Percentiles rank a stretch among this genome's conserved stretches.
Evolutionary conservation across 257 asterid genomes (phyloP).

Genomic region (Solanum virginianum): DNA sequence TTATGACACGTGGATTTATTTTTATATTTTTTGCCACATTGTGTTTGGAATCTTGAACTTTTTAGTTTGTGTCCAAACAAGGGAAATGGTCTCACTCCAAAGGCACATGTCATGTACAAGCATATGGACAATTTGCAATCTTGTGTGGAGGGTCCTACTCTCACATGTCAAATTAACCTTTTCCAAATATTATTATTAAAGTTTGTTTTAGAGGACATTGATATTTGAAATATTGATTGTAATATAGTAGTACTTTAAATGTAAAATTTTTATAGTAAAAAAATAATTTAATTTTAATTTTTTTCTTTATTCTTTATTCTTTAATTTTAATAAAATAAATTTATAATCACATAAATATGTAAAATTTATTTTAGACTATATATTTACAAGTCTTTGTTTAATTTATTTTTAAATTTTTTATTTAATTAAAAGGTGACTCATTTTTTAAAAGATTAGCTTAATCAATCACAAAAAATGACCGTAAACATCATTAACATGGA

Average conservation of each 20-base stretch:
- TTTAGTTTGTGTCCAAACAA: neutral
- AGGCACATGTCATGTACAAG: slow-evolving; percentile 46
- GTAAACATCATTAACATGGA: neutral
- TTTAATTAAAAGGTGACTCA: too few relatives aligned
- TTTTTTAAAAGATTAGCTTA: too few relatives aligned
- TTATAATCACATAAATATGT: neutral
- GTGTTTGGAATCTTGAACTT: neutral
- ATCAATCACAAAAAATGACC: neutral
- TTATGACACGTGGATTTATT: neutral
- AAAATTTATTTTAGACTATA: neutral
- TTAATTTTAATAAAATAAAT: neutral
- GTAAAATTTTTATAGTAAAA: too few relatives aligned
- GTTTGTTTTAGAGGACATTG: neutral
- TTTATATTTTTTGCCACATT: neutral
- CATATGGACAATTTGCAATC: slow-evolving; percentile 24
- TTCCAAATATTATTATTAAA: neutral
- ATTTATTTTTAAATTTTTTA: too few relatives aligned
- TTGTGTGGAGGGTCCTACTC: slow-evolving; percentile 24
- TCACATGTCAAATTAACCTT: slow-evolving; percentile 41
- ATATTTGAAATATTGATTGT: too few relatives aligned
- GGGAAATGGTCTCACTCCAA: neutral
- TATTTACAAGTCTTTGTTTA: neutral
- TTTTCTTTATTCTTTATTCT: too few relatives aligned
- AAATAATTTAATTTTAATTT: neutral
- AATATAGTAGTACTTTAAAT: too few relatives aligned